A percentile compares a stretch with the other conserved stretches of the same genome.
Conservation (phyloP, 345 rosid species). For the Aegle marmelos region DNA sequence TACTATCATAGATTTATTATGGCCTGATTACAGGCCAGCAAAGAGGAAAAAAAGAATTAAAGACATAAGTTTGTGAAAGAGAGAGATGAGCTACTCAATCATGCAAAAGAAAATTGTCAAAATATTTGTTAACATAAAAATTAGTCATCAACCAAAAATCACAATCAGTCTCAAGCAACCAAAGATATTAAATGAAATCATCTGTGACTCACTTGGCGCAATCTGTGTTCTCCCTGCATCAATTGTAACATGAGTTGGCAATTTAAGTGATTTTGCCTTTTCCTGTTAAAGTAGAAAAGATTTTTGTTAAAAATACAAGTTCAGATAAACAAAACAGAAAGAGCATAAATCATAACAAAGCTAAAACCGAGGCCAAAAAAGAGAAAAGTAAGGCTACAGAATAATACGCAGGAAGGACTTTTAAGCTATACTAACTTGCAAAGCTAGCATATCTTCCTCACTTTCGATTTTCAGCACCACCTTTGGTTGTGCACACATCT, state of each 20-base stretch:
- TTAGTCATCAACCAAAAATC: background rate
- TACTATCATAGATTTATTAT: background rate
- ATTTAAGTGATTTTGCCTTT: slow-evolving; percentile 75
- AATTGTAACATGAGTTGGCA: slow-evolving; percentile 92
- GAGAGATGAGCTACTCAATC: background rate
- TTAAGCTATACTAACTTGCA: slow-evolving; percentile 64
- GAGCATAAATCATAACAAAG: background rate
- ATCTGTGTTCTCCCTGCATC: slow-evolving; percentile 99
- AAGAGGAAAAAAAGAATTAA: background rate
- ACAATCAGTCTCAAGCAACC: background rate
- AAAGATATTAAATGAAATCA: slow-evolving; percentile 3
- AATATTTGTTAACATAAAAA: background rate
- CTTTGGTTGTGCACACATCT: slow-evolving; percentile 91
- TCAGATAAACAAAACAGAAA: slow-evolving; percentile 1
- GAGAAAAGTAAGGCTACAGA: background rate
- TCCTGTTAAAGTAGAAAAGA: slow-evolving; percentile 48
- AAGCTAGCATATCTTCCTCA: slow-evolving; percentile 84
- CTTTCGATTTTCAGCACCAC: slow-evolving; percentile 91
- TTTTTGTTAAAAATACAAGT: background rate
- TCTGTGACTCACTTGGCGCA: slow-evolving; percentile 84
- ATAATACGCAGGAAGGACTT: background rate
- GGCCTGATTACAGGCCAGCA: background rate
- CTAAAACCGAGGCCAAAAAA: background rate
- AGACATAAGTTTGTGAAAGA: background rate
- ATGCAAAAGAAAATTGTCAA: background rate